Evolutionary conservation across 192 early-diverging fungal species (phyloP).

Genomic region (Radiomyces spectabilis): DNA sequence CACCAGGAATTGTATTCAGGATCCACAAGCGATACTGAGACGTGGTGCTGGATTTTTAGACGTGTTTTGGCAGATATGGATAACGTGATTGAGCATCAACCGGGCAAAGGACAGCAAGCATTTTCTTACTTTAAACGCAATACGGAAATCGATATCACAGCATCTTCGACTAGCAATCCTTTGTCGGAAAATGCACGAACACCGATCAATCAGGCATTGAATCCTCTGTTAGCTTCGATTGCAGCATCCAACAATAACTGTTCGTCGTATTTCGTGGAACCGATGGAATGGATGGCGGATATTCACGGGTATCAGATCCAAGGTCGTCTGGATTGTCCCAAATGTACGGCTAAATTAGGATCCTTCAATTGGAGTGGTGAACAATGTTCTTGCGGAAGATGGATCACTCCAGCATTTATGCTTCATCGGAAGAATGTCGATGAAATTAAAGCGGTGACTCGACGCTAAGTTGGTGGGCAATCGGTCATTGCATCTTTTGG

Average conservation of each 20-base stretch:
- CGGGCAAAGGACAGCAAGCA: constrained; percentile 61
- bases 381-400: constrained; percentile 76
- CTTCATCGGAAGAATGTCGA: constrained; percentile 72
- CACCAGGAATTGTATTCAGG: no score
- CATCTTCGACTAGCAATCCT: constrained; percentile 5
- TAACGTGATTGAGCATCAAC: constrained; percentile 60
- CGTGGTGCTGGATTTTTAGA: no score
- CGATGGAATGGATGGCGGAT: constrained; percentile 73
- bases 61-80: constrained; percentile 50
- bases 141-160: constrained; percentile 30
- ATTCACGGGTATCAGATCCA: no score
- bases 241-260: constrained; percentile 36
- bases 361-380: constrained; percentile 74
- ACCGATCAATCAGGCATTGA: constrained; percentile 7
- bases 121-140: constrained; percentile 73
- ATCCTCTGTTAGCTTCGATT: constrained; percentile 24
- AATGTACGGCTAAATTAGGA: constrained; percentile 73
- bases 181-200: not conserved
- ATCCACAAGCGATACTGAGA: no score
- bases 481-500: no score
- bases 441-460: constrained; percentile 29
- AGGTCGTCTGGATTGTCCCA: constrained; percentile 70
- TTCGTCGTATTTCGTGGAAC: constrained; percentile 76
- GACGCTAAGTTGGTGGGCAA: not conserved
- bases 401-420: constrained; percentile 76